A percentile compares a stretch with the other conserved stretches of the same genome.
These are phyloP conservation scores for Setomelanomma holmii DNA, from an alignment of 2,329 filamentous ascomycete species.

Conservation along the genomic window DNA sequence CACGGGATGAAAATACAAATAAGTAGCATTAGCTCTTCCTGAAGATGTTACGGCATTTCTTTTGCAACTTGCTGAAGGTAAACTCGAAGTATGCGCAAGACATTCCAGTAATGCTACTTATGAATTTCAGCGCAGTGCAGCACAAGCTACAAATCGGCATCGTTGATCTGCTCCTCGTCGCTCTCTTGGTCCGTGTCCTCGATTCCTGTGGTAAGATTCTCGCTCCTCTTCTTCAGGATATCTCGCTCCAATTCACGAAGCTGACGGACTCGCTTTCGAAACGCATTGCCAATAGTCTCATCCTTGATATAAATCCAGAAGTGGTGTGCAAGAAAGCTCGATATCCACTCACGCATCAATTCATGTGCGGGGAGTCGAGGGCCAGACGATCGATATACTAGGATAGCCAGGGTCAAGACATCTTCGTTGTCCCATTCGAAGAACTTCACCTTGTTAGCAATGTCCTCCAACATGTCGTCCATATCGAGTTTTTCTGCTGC, in stretches of 20 bases:
- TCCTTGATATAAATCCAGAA: constrained; percentile 22
- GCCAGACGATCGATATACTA: constrained; percentile 18
- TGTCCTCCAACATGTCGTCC: constrained; percentile 35
- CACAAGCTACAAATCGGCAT: not conserved
- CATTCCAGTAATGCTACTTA: too few species aligned
- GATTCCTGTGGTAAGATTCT: not conserved
- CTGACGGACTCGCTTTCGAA: constrained; percentile 14
- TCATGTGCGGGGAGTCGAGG: constrained; percentile 6
- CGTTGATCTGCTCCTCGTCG: not conserved
- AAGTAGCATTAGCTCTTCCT: too few species aligned
- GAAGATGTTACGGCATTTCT: too few species aligned
- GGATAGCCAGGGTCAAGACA: constrained; percentile 19
- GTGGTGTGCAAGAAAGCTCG: constrained; percentile 26
- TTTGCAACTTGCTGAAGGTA: too few species aligned
- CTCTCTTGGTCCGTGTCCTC: constrained; percentile 1
- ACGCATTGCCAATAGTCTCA: constrained; percentile 8
- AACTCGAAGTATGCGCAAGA: too few species aligned
- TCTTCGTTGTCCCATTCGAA: constrained; percentile 10
- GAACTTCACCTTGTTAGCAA: constrained; percentile 28
- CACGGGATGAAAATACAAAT: too few species aligned
- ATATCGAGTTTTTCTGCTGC: constrained; percentile 28
- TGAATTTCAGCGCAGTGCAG: too few species aligned
- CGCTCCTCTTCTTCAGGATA: constrained; percentile 13
- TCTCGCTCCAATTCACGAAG: constrained; percentile 26
- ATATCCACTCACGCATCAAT: constrained; percentile 22